Evolutionary conservation across 208 protist genomes (phyloP).

Genomic region (Crithidia mellificae): DNA sequence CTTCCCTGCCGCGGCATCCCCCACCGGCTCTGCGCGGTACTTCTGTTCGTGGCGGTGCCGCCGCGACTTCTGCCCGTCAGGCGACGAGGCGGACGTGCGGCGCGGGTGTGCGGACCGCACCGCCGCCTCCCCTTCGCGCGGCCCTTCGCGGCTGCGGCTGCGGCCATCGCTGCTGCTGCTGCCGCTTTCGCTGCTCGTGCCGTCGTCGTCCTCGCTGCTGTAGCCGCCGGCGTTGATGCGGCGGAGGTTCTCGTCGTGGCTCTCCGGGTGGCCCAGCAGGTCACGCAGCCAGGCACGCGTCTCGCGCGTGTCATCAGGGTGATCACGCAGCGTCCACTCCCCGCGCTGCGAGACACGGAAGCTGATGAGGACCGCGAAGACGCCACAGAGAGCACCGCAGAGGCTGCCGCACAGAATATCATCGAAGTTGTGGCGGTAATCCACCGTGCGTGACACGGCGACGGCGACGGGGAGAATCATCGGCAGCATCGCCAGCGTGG

Average conservation of each 20-base stretch:
- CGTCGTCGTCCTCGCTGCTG: background rate
- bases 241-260: background rate
- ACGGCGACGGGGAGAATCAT: constrained; percentile 60
- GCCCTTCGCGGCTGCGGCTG: background rate
- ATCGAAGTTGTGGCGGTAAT: constrained; percentile 87
- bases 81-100: too few species aligned
- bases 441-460: constrained; percentile 69
- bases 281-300: background rate
- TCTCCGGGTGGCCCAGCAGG: background rate
- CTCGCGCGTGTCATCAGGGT: constrained; percentile 22
- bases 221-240: background rate
- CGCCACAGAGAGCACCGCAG: constrained; percentile 49
- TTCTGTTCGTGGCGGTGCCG: background rate
- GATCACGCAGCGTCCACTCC: constrained; percentile 49
- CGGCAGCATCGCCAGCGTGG: constrained; percentile 51
- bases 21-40: background rate
- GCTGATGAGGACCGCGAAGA: constrained; percentile 43
- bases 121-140: background rate
- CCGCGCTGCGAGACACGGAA: constrained; percentile 33
- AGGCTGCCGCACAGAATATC: constrained; percentile 74
- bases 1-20: background rate
- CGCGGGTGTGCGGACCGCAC: too few species aligned
- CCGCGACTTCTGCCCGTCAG: background rate
- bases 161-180: background rate
- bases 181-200: background rate